Evolutionary conservation across 1,139 yeast species (phyloP).

Genomic region (Yamadazyma membranifaciens): DNA sequence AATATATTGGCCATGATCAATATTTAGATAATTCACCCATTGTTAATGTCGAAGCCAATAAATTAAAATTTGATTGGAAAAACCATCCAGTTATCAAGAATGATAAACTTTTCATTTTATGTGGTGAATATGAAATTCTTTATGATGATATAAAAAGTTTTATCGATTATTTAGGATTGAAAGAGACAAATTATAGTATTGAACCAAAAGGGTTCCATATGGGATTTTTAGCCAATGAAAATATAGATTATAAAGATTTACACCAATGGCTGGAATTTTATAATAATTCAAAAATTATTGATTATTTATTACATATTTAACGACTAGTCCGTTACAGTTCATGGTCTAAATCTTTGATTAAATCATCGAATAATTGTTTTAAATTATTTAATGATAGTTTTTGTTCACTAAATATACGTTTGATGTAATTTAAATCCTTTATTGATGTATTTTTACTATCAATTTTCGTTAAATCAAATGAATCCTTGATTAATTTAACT

Average conservation of each 20-base stretch:
- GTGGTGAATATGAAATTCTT: conserved; percentile 38
- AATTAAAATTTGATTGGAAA: conserved; percentile 22
- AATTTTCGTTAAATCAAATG: not conserved
- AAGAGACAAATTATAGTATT: conserved; percentile 8
- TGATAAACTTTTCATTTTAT: conserved; percentile 21
- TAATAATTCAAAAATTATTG: conserved; percentile 1
- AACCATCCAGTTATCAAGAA: conserved; percentile 24
- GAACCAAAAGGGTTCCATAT: conserved; percentile 31
- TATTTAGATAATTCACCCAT: conserved; percentile 5
- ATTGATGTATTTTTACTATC: not conserved
- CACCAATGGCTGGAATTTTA: conserved; percentile 9
- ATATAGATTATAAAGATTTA: conserved; percentile 21
- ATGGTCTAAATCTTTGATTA: conserved; percentile 1
- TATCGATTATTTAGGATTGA: conserved; percentile 16
- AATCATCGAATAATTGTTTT: conserved; percentile 5
- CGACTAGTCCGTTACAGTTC: not conserved
- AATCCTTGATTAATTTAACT: conserved; percentile 11
- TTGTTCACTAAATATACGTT: conserved; percentile 6
- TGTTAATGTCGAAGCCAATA: conserved; percentile 8
- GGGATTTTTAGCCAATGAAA: conserved; percentile 27
- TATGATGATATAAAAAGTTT: conserved; percentile 22
- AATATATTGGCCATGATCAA: conserved; percentile 4
- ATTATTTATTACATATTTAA: not conserved
- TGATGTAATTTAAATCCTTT: conserved; percentile 4
- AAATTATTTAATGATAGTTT: conserved; percentile 4